Evolutionary conservation across 179 eudicot species (phyloP).

Genomic region (Spinacia oleracea): DNA sequence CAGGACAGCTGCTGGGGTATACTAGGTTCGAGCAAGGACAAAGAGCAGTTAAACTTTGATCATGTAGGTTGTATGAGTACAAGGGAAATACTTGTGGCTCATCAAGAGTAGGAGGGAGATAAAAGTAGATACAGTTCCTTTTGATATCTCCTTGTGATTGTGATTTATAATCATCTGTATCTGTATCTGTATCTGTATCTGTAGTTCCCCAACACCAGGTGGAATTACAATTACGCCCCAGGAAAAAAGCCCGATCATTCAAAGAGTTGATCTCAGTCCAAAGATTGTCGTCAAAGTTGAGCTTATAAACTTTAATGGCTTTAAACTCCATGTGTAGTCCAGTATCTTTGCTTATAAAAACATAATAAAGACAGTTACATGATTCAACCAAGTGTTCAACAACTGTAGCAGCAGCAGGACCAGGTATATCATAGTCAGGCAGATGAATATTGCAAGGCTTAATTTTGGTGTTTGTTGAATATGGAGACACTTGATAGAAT

Average conservation of each 20-base stretch:
- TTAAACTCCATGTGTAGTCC: neutral
- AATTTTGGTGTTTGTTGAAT: neutral
- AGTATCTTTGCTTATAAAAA: too few relatives aligned
- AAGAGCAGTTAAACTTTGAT: neutral
- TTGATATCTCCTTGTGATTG: neutral
- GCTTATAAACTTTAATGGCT: neutral
- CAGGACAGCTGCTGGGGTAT: neutral
- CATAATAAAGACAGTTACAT: neutral
- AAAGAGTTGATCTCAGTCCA: neutral
- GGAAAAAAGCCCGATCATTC: conserved; percentile 18
- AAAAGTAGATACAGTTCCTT: conserved; percentile 20
- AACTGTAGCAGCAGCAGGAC: neutral
- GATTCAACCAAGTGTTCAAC: neutral
- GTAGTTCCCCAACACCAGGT: conserved; percentile 5
- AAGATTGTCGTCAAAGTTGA: neutral
- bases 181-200: too few relatives aligned
- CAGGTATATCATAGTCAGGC: too few relatives aligned
- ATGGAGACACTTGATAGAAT: too few relatives aligned
- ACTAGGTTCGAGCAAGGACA: neutral
- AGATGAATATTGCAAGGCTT: neutral
- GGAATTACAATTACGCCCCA: neutral
- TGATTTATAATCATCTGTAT: neutral
- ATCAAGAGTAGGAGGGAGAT: too few relatives aligned
- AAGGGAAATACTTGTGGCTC: neutral
- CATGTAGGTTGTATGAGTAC: conserved; percentile 1